Percentiles rank a stretch among this genome's conserved stretches.
Evolutionary conservation across 176 grass and related monocot genomes (phyloP).

Genomic region (Rhipidocladum racemiflorum): DNA sequence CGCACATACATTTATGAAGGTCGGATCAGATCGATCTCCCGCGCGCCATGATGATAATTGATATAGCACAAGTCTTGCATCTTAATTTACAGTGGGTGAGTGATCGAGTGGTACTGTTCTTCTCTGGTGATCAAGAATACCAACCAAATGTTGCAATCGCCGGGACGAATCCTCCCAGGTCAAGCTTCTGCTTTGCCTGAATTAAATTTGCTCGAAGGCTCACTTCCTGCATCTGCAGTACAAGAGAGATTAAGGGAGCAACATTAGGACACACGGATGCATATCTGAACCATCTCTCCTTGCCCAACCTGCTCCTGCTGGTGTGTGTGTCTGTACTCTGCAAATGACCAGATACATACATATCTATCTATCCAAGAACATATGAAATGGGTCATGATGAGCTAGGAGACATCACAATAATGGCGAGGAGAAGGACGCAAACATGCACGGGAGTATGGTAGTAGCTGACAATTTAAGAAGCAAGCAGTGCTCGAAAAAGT

Average conservation of each 20-base stretch:
- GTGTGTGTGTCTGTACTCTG: not conserved
- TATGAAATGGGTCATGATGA: not conserved
- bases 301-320: not conserved
- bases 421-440: not conserved
- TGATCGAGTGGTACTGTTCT: conserved; percentile 7
- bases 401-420: not conserved
- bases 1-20: not conserved
- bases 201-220: conserved; percentile 71
- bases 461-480: not conserved
- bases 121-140: conserved; percentile 32
- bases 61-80: not conserved
- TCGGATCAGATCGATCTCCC: not conserved
- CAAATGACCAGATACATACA: not conserved
- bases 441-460: not conserved
- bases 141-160: conserved; percentile 18
- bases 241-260: not conserved
- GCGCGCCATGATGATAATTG: not conserved
- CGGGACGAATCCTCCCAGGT: not conserved
- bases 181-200: conserved; percentile 52
- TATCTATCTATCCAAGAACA: not conserved
- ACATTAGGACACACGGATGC: not conserved
- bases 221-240: conserved; percentile 61
- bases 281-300: not conserved
- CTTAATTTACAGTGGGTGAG: conserved; percentile 23
- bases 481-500: not conserved